phyloP scores from a whole-genome alignment of 768 basidiomycete genomes.

The Sporobolomyces pararoseus region DNA sequence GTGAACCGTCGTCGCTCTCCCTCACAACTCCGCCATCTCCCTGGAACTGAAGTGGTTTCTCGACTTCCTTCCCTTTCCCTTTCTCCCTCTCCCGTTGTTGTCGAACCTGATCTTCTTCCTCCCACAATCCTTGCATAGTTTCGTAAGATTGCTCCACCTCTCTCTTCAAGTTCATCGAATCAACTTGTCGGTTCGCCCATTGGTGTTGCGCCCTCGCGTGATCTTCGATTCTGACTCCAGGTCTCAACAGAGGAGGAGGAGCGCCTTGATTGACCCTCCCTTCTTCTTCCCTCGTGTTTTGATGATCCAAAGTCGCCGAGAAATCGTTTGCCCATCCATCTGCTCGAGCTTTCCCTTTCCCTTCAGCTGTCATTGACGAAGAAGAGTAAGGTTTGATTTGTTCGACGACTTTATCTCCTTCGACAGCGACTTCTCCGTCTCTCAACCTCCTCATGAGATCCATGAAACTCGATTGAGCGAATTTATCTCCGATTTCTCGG shows the following conservation, averaged over 20 bases:
- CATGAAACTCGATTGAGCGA: constrained; percentile 78
- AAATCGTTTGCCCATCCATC: constrained; percentile 45
- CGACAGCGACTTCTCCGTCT: constrained; percentile 71
- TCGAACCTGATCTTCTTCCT: constrained; percentile 41
- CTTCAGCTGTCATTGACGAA: constrained; percentile 44
- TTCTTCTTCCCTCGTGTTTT: constrained; percentile 38
- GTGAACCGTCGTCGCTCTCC: constrained; percentile 28
- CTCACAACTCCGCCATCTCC: constrained; percentile 43
- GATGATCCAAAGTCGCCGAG: constrained; percentile 12
- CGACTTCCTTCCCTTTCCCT: constrained; percentile 6
- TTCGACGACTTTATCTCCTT: constrained; percentile 70
- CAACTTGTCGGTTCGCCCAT: constrained; percentile 23
- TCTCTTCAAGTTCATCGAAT: background rate
- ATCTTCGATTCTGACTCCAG: constrained; percentile 8
- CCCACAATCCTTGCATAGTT: constrained; percentile 41
- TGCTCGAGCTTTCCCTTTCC: constrained; percentile 35
- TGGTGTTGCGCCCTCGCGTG: constrained; percentile 28
- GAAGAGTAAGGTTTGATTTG: constrained; percentile 47
- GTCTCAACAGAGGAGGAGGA: constrained; percentile 6
- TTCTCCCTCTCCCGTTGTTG: constrained; percentile 19
- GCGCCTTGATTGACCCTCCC: constrained; percentile 3
- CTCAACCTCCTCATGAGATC: constrained; percentile 77
- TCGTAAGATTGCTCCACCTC: constrained; percentile 23
- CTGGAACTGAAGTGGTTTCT: constrained; percentile 36
- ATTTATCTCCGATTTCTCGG: constrained; percentile 74